Conservation (phyloP, 192 early-diverging fungal species). For the Pilobolus umbonatus region DNA sequence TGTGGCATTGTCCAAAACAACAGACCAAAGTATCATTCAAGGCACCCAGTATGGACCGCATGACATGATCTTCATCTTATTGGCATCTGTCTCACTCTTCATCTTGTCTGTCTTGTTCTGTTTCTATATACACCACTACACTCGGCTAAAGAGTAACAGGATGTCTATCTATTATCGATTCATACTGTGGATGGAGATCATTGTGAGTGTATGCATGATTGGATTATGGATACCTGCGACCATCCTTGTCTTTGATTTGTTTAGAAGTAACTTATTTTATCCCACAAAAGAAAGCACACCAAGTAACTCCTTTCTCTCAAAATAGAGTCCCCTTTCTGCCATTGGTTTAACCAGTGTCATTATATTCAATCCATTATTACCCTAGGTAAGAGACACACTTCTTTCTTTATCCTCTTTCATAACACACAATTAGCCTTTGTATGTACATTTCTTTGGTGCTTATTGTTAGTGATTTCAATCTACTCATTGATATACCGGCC, state of each 20-base stretch:
- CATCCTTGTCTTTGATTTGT: background rate
- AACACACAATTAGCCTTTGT: no score
- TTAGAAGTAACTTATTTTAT: background rate
- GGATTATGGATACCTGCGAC: conserved; percentile 2
- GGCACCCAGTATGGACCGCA: conserved; percentile 1
- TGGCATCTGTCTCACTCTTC: conserved; percentile 3
- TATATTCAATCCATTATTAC: no score
- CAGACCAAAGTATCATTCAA: background rate
- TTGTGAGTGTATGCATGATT: background rate
- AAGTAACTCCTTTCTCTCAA: no score
- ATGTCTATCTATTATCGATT: background rate
- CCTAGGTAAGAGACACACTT: no score
- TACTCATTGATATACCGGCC: no score
- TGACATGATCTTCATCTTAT: background rate
- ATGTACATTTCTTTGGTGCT: no score
- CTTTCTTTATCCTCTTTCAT: no score
- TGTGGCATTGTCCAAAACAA: background rate
- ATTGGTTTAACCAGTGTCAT: no score
- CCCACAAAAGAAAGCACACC: no score
- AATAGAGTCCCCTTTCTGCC: no score
- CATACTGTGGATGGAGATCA: background rate
- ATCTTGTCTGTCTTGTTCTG: background rate
- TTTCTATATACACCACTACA: no score
- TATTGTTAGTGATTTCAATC: no score
- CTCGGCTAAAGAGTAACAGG: background rate